phyloP scores from a whole-genome alignment of 495 filamentous ascomycete genomes.

The Elaphomyces granulatus region DNA sequence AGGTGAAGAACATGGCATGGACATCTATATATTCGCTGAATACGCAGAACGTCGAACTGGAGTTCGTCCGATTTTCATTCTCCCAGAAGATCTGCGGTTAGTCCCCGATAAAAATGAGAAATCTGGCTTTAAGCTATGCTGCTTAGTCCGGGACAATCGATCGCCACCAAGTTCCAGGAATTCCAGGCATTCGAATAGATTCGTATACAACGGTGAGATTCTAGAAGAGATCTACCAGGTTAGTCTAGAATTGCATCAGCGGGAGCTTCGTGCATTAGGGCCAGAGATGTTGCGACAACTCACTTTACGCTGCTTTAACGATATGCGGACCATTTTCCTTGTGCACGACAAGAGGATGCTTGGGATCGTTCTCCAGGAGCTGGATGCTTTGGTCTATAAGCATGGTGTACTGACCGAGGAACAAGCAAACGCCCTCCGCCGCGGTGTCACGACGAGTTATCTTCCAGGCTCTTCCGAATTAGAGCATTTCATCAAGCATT shows the following conservation, averaged over 20 bases:
- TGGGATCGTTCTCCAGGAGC: constrained; percentile 25
- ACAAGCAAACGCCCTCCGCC: constrained; percentile 15
- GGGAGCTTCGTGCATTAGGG: constrained; percentile 19
- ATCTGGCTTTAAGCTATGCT: constrained; percentile 15
- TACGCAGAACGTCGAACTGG: constrained; percentile 9
- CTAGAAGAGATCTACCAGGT: constrained; percentile 28
- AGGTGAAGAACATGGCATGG: constrained; percentile 18
- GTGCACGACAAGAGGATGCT: constrained; percentile 35
- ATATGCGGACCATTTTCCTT: constrained; percentile 29
- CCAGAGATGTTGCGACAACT: constrained; percentile 19
- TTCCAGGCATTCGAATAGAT: too few species aligned
- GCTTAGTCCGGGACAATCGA: constrained; percentile 4
- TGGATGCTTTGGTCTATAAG: constrained; percentile 13
- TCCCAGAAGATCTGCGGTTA: constrained; percentile 10
- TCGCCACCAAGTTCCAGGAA: not conserved
- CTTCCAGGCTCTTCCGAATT: constrained; percentile 12
- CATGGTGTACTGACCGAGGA: constrained; percentile 11
- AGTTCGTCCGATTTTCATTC: constrained; percentile 7
- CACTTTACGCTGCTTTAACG: constrained; percentile 24
- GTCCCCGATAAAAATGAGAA: constrained; percentile 5
- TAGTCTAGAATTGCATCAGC: constrained; percentile 28
- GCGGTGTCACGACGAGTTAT: constrained; percentile 13
- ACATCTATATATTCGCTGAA: constrained; percentile 21
- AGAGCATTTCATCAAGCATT: constrained; percentile 5
- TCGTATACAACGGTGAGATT: constrained; percentile 11